phyloP scores from a whole-genome alignment of 306 rosid genomes.

The Senna tora region DNA sequence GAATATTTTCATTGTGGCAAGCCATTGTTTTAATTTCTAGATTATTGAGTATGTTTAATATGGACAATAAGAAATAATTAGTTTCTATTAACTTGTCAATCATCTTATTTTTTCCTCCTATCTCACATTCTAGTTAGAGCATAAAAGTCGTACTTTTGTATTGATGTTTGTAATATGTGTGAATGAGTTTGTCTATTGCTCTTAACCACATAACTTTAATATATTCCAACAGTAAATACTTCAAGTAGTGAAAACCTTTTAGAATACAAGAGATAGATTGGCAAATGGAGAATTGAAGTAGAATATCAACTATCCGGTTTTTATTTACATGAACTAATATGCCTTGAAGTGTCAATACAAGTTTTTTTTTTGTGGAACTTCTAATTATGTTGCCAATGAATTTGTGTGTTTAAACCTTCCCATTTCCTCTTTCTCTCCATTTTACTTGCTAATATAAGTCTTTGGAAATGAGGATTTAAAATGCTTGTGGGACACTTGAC shows the following conservation, averaged over 20 bases:
- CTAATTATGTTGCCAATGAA: background rate
- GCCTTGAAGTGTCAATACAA: background rate
- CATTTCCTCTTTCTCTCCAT: background rate
- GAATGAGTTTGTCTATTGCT: background rate
- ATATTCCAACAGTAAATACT: background rate
- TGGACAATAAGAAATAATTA: background rate
- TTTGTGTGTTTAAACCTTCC: constrained; percentile 3
- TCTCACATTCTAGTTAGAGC: background rate
- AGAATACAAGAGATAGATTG: background rate
- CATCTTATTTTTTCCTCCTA: background rate
- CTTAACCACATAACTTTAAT: background rate
- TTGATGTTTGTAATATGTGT: background rate
- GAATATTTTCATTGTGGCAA: no score
- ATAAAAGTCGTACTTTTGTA: background rate
- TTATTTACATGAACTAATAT: background rate
- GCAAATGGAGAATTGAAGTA: background rate
- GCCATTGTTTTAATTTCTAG: background rate
- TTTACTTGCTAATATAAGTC: background rate
- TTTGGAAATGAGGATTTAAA: constrained; percentile 15
- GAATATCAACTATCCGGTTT: no score
- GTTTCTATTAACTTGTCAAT: background rate
- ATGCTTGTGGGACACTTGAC: constrained; percentile 1
- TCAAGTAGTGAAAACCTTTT: background rate
- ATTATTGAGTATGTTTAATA: background rate
- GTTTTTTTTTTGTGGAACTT: no score